Evolutionary conservation across 2,329 filamentous ascomycete species (phyloP).

Genomic region (Diaporthe velutina): DNA sequence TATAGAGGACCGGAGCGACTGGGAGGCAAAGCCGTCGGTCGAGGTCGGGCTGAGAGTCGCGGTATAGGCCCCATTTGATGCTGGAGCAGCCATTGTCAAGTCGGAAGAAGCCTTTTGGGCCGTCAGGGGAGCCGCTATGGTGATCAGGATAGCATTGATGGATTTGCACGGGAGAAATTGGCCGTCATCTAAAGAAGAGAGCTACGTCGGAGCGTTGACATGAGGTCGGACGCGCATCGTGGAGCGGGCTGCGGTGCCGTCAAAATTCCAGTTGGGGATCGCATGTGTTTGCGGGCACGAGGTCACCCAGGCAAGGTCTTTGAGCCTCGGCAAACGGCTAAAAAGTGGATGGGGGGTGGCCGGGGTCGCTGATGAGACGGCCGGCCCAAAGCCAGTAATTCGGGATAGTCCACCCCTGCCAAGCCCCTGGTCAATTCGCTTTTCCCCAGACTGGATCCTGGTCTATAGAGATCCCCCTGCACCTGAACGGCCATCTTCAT

Average conservation of each 20-base stretch:
- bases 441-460: slow-evolving; percentile 33
- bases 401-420: slow-evolving; percentile 13
- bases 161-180: slow-evolving; percentile 15
- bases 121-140: slow-evolving; percentile 1
- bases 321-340: slow-evolving; percentile 27
- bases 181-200: slow-evolving; percentile 9
- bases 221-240: slow-evolving; percentile 28
- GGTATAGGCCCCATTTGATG: slow-evolving; percentile 54
- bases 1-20: slow-evolving; percentile 73
- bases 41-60: slow-evolving; percentile 60
- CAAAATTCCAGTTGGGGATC: slow-evolving; percentile 14
- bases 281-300: slow-evolving; percentile 13
- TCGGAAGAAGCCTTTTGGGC: slow-evolving; percentile 1
- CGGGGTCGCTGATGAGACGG: slow-evolving; percentile 20
- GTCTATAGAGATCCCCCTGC: slow-evolving; percentile 12
- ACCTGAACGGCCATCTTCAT: not conserved
- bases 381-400: slow-evolving; percentile 1
- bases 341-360: slow-evolving; percentile 24
- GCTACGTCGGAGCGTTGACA: not conserved
- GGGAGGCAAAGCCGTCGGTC: slow-evolving; percentile 60
- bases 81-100: slow-evolving; percentile 33
- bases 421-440: slow-evolving; percentile 21
- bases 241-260: not conserved
- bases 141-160: slow-evolving; percentile 21
- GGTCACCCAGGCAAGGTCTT: slow-evolving; percentile 15